Base-by-base conservation (phyloP, 257 asterid genomes). In the Ligustrum vulgare region DNA sequence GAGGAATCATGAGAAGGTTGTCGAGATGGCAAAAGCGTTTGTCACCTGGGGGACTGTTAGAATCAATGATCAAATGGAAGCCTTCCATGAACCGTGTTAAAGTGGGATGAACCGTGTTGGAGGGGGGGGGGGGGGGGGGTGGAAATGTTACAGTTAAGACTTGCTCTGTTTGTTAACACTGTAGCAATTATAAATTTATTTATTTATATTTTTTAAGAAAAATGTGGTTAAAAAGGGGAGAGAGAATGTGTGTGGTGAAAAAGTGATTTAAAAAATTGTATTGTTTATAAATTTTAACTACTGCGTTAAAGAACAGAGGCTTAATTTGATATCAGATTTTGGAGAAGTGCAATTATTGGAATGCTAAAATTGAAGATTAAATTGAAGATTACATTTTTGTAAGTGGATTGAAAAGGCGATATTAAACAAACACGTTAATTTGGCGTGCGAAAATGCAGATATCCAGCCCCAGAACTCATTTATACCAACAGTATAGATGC, bases 41-140 rank as follows among this genome's bases (percentile, higher is more conserved):
- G 87, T 85, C 67, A 87, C 85, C 3, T 91, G 98, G 97, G 93
- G 90, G 63, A 87, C 96, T 45, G 56, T 45, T 45, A 15, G 56
- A 45, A 45, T 45, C 56, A 45, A 2, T 16, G 20, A 45, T 45
- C 56, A 45, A 45, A 13, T 15, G n/a, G n/a, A 45, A 45, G 20
- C 56, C 56, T 45, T 45, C 20, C n/a, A 5, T 1, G 13, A 45
- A 45, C 54, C 18, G 13, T 45, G 54, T 45, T 45, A n/a, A 45
- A 45, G 54, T 13, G 54, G 3, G 4, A 2, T 1, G 15, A 15
- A 13, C 13, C 31, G 31, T 28, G 31, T 15, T 45, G 54, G n/a
- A n/a, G n/a, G n/a, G n/a, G n/a, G n/a, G n/a, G n/a, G n/a, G n/a
- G n/a, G n/a, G n/a, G n/a, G n/a, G n/a, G n/a, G n/a, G n/a, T n/a